These are phyloP conservation scores for Termitomyces sp. DNA, from an alignment of 768 basidiomycete genomes.

Conservation along the genomic window DNA sequence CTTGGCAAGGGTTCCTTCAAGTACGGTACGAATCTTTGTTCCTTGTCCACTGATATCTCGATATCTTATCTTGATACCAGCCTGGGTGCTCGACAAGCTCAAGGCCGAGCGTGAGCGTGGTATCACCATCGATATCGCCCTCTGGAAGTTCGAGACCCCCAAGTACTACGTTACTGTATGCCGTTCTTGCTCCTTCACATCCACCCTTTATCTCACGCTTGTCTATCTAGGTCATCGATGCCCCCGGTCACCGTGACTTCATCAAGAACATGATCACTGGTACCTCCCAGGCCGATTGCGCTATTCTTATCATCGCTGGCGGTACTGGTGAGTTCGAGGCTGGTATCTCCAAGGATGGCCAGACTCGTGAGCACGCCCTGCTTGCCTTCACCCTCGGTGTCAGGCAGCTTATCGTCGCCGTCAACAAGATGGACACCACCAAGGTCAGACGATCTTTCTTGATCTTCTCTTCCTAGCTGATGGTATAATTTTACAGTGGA, in stretches of 20 bases:
- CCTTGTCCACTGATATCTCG: constrained; percentile 16
- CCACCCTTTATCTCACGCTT: constrained; percentile 13
- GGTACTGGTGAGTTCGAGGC: constrained; percentile 99
- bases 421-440: constrained; percentile 99
- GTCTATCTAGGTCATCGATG: constrained; percentile 83
- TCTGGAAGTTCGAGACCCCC: constrained; percentile 99
- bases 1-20: constrained; percentile 99
- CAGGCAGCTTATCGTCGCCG: constrained; percentile 98
- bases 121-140: constrained; percentile 99
- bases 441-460: constrained; percentile 49
- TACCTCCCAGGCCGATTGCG: constrained; percentile 99
- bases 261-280: constrained; percentile 99
- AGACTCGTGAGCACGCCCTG: constrained; percentile 99
- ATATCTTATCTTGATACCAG: constrained; percentile 38
- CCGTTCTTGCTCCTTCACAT: constrained; percentile 15
- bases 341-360: constrained; percentile 99
- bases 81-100: constrained; percentile 99
- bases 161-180: constrained; percentile 90
- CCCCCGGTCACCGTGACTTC: constrained; percentile 99
- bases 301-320: constrained; percentile 98
- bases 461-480: background rate
- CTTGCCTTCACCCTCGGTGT: constrained; percentile 99
- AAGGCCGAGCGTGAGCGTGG: constrained; percentile 99
- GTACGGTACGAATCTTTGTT: constrained; percentile 62
- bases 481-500: constrained; percentile 63